Evolutionary conservation across 306 rosid species (phyloP), one percentile per base, ranked within the genome.

Genomic region (Vachellia collinsii): DNA sequence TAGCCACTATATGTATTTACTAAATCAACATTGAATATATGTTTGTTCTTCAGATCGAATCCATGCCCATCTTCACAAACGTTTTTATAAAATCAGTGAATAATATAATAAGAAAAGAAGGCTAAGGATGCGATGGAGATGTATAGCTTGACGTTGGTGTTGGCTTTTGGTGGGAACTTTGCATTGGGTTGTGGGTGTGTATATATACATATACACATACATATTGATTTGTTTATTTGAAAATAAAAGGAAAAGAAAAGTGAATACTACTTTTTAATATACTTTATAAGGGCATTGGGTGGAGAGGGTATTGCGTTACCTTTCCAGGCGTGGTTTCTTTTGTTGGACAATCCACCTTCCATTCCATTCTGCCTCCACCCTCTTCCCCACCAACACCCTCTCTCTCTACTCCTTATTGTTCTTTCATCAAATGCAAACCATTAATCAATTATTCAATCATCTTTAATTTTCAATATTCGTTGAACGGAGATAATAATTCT

Each of bases 291-390:
- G 38, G 25, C 34, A 29, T 29, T 23, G 39, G 39, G 90, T 87
- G 89, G 88, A 80, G 82, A 65, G 74, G 84, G 85, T 34, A 78
- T 86, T 84, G 37, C 76, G 80, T 38, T 80, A 69, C 87, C 93
- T 92, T 94, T 90, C 70, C 66, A 89, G 85, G 97, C 96, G 97
- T 94, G 97, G 84, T 62, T 76, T 84, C 47, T 80, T 84, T 85
- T 92, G 98, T 94, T 94, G 97, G 98, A 90, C 91, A 92, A 87
- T 92, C 97, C 97, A 94, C 95, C 88, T 23, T 59, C 65, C 65
- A 22, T 59, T 11, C 91, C 94, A 86, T 92, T 92, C 9, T 90
- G 97, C 93, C 95, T 94, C 94, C 92, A 90, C 88, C 83, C 88
- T 84, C 72, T 83, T 77, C 66, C 86, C 86, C 80, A 70, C 87